Base-by-base conservation (phyloP, 1,284 basidiomycete genomes). In the Ustilago cynodontis region DNA sequence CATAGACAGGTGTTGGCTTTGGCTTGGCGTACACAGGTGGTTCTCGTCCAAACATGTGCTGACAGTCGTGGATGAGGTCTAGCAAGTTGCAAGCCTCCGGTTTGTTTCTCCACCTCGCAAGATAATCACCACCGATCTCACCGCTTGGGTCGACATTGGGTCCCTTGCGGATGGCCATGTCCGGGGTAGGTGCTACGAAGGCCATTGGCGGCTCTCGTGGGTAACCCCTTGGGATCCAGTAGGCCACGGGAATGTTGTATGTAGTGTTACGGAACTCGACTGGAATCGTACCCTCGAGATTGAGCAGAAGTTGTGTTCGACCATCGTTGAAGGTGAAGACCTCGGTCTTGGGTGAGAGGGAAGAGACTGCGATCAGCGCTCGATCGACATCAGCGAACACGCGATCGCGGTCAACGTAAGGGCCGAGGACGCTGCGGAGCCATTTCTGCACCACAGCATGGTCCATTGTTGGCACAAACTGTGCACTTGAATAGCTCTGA, bases 301-400 rank as follows among this genome's bases (percentile, higher is more conserved):
- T 94, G 65, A 99, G 90, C 16, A 99, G 89, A 9, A 98, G 89
- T 81, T 95, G 93, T 0, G 94, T 92, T 41, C 95, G 91, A 31
- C 96, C 96, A 79, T 98, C 94, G 87, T 99, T 94, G 88, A 93
- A 95, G 0, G 93, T 98, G 89, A 95, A 97, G 10, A 95, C 91
- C 83, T 97, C 95, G 0, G 94, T 93, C 87, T 94, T 95, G 65
- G 94, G 94, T 5, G 92, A 89, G 55, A 98, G 89, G 16, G 92
- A 90, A 8, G 90, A 88, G 79, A 89, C 90, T 47, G 89, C 87
- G 28, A 87, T 81, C 63, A 98, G 89, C 13, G 89, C 88, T 31
- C 88, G 86, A 84, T 93, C 90, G 66, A 94, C 88, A 85, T 97
- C 92, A 11, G 88, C 80, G 69, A 88, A 88, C 49, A 91, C 87